Evolutionary conservation across 106 monocot species (phyloP).

Genomic region (Agapanthus africanus): DNA sequence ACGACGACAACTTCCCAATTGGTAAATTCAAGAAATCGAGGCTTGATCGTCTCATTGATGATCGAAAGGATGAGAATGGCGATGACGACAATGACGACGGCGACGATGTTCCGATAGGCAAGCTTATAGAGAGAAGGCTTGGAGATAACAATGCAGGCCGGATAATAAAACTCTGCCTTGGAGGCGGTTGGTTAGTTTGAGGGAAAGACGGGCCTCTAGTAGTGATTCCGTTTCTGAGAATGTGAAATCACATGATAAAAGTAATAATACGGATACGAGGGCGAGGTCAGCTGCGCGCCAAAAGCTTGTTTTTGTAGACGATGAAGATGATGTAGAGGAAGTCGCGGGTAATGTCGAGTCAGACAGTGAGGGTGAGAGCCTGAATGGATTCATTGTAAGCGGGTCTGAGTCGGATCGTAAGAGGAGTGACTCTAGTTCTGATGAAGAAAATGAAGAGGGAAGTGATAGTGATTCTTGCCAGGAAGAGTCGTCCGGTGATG

Average conservation of each 20-base stretch:
- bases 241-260: background rate
- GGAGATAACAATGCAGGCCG: background rate
- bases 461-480: background rate
- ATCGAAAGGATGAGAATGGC: slow-evolving; percentile 1
- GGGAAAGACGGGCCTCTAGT: slow-evolving; percentile 4
- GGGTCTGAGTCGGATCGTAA: slow-evolving; percentile 8
- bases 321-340: slow-evolving; percentile 8
- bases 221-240: background rate
- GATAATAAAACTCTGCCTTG: slow-evolving; percentile 4
- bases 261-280: background rate
- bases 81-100: slow-evolving; percentile 12
- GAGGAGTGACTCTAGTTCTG: background rate
- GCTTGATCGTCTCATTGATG: background rate
- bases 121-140: slow-evolving; percentile 10
- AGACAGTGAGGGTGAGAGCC: slow-evolving; percentile 34
- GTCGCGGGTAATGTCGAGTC: slow-evolving; percentile 12
- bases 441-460: background rate
- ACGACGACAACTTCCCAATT: slow-evolving; percentile 8
- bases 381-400: slow-evolving; percentile 24
- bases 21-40: background rate
- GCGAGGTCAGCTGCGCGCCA: background rate
- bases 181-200: slow-evolving; percentile 17
- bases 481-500: slow-evolving; percentile 4
- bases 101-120: slow-evolving; percentile 16
- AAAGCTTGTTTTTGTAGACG: slow-evolving; percentile 14